phyloP scores from a whole-genome alignment of 1,139 yeast genomes.

The Sugiyamaella sp. region DNA sequence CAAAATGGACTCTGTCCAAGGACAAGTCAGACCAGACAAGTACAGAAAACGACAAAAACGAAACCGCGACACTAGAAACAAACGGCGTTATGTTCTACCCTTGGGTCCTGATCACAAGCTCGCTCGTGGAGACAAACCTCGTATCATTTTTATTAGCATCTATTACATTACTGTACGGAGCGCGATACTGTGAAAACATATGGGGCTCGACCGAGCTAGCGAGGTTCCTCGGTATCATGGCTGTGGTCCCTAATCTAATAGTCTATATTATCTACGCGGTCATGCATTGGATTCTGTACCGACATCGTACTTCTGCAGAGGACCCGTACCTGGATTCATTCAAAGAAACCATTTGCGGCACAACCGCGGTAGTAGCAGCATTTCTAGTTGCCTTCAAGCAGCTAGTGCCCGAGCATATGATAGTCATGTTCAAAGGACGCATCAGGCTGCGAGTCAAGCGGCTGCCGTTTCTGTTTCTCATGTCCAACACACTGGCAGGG shows the following conservation, averaged over 20 bases:
- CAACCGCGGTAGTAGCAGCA: constrained; percentile 70
- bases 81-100: constrained; percentile 51
- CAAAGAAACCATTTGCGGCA: constrained; percentile 58
- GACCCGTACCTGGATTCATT: constrained; percentile 16
- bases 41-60: constrained; percentile 43
- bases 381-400: constrained; percentile 87
- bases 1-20: constrained; percentile 22
- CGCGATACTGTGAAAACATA: constrained; percentile 53
- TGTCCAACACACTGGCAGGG: constrained; percentile 35
- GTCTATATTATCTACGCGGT: constrained; percentile 25
- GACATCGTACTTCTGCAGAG: constrained; percentile 10
- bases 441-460: constrained; percentile 68
- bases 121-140: constrained; percentile 68
- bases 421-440: constrained; percentile 63
- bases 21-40: constrained; percentile 20
- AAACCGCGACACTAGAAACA: background rate
- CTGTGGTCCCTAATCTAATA: constrained; percentile 57
- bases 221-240: constrained; percentile 59
- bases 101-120: constrained; percentile 72
- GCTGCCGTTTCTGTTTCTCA: constrained; percentile 65
- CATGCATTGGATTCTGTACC: constrained; percentile 19
- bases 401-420: constrained; percentile 83
- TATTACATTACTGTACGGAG: constrained; percentile 56
- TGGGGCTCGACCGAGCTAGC: constrained; percentile 66
- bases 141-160: constrained; percentile 55